Evolutionary conservation across 371 early-diverging fungal species (phyloP), one percentile per base, ranked within the genome.

Genomic region (Lichtheimia ornata): DNA sequence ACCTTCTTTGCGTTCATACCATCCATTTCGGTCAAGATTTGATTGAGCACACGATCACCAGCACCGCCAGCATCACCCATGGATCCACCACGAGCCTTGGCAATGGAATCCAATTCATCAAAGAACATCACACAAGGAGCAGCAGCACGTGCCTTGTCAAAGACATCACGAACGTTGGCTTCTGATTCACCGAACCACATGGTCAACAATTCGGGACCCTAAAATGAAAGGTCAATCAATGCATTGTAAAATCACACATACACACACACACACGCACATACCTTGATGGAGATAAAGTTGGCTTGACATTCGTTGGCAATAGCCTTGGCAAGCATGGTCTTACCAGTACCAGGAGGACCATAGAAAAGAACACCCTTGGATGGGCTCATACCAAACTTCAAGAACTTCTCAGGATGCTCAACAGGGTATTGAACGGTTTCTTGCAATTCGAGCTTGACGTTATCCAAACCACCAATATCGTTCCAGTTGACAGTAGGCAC

Each of bases 141-240:
- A 43, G 99, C 99, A 15, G 99, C 96, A 71, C 99, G 91, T 9
- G 99, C 99, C 85, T 99, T 97, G 83, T 99, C 99, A 84, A 99
- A 99, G 24, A 99, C 96, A 74, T 99, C 98, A 61, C 99, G 93
- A 30, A 99, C 99, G 71, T 99, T 99, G 63, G 98, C 97, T 79
- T 99, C 99, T 40, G 98, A 97, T 77, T 99, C 99, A 79, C 99
- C 99, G 67, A 99, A 99, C 97, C 98, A 99, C 99, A 99, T 99
- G 54, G 98, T 99, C 59, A 99, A 84, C 60, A 99, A 87, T 79
- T 99, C 99, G 52, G 99, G 99, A 54, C 99, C 99, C 87, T 92
- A 58, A 2, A 59, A 24, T 35, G 3, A 15, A 25, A 12, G 40
- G 42, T 49, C 28, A 12, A 45, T 49, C 28, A 12, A 45, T 13